phyloP scores from a whole-genome alignment of 2,329 filamentous ascomycete species.

The Ceratocystis cubensis region DNA sequence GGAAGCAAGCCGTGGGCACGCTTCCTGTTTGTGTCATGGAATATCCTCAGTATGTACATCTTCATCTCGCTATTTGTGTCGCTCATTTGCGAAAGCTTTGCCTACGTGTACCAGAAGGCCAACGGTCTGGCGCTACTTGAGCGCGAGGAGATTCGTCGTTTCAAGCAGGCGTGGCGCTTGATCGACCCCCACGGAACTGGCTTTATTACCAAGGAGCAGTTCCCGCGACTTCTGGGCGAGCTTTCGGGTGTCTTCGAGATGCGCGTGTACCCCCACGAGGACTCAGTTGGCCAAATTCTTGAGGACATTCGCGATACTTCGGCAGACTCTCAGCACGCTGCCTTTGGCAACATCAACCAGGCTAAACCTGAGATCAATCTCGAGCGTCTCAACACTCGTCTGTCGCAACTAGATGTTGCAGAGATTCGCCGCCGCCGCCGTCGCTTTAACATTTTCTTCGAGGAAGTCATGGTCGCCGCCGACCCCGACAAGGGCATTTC shows the following conservation, averaged over 20 bases:
- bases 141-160: slow-evolving; percentile 84
- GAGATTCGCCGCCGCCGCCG: slow-evolving; percentile 63
- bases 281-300: slow-evolving; percentile 75
- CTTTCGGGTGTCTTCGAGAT: slow-evolving; percentile 93
- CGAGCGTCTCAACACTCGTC: slow-evolving; percentile 57
- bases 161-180: slow-evolving; percentile 97
- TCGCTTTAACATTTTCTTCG: slow-evolving; percentile 88
- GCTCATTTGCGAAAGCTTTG: slow-evolving; percentile 98
- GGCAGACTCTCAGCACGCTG: slow-evolving; percentile 38
- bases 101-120: slow-evolving; percentile 94
- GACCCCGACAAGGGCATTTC: slow-evolving; percentile 82
- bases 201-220: slow-evolving; percentile 79
- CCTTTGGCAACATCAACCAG: slow-evolving; percentile 40
- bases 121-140: slow-evolving; percentile 85
- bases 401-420: slow-evolving; percentile 59
- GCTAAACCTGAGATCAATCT: slow-evolving; percentile 55
- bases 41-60: slow-evolving; percentile 99
- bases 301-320: slow-evolving; percentile 60
- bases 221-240: slow-evolving; percentile 79
- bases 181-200: slow-evolving; percentile 86
- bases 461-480: slow-evolving; percentile 87
- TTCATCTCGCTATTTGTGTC: slow-evolving; percentile 98
- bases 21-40: slow-evolving; percentile 87
- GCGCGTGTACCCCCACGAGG: slow-evolving; percentile 86
- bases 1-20: slow-evolving; percentile 83